Base-by-base conservation (phyloP, 2,329 filamentous ascomycete species). In the Diaporthe eres region DNA sequence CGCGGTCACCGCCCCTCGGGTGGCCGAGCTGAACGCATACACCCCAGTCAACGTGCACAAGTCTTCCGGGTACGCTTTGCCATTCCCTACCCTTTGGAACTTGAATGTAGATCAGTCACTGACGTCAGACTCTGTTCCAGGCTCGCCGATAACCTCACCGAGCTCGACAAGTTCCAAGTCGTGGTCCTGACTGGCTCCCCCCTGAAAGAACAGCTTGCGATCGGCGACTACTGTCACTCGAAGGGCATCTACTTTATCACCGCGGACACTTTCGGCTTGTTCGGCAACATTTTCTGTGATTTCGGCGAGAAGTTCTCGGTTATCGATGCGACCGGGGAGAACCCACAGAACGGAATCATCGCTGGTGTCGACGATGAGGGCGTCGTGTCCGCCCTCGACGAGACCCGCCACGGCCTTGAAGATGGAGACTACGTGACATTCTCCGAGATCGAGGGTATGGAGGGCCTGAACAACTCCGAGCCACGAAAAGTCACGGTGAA, bases 401-500 rank as follows among this genome's bases (percentile, higher is more conserved):
- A 99, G 87, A 97, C 95, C 13, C 91, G 97, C 74, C 97, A 99
- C 84, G 97, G 97, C 7, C 88, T 99, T 53, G 95, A 98, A 84
- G 97, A 99, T 88, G 97, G 96, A 31, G 97, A 99, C 83, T 98
- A 93, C 83, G 95, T 99, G 74, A 98, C 95, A 12, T 99, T 99
- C 84, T 93, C 94, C 3, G 97, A 99, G 83, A 84, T 99, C 31
- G 92, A 97, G 86, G 97, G 97, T 31, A 95, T 99, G 94, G 96
- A 98, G 77, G 92, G 85, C 8, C 85, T 99, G 77, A 99, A 99
- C 83, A 91, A 91, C 80, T 90, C 91, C 60, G 94, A 95, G 77
- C 96, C 97, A 68, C 92, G 94, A 79, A 98, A 98, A 87, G 91
- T 99, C 77, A 95, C 94, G 5, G 95, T 98, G 68, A 98, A 98